phyloP scores from a whole-genome alignment of 2,329 filamentous ascomycete genomes.

The Fusarium pseudonygamai region DNA sequence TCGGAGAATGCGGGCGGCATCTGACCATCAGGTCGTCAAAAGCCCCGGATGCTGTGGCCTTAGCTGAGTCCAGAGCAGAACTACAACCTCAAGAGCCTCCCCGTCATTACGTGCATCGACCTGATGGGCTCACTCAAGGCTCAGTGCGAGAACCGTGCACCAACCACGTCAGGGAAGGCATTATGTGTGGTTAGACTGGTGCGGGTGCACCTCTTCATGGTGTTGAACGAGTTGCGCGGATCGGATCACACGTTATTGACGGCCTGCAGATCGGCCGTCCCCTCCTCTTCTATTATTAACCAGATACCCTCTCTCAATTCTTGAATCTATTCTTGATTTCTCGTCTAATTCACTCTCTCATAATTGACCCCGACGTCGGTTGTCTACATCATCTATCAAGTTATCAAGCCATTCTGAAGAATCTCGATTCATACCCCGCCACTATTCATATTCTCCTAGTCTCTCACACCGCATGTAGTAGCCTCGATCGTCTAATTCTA shows the following conservation, averaged over 20 bases:
- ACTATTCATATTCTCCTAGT: not conserved
- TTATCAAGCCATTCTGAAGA: conserved; percentile 4
- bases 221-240: conserved; percentile 43
- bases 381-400: conserved; percentile 9
- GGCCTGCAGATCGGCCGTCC: conserved; percentile 35
- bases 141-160: conserved; percentile 43
- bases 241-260: conserved; percentile 44
- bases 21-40: conserved; percentile 40
- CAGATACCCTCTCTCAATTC: conserved; percentile 20
- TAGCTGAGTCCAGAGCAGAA: conserved; percentile 33
- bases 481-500: conserved; percentile 24
- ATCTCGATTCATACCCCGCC: conserved; percentile 17
- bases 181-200: conserved; percentile 42
- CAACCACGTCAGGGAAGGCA: conserved; percentile 44
- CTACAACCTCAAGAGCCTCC: conserved; percentile 32
- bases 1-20: conserved; percentile 35
- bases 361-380: conserved; percentile 8
- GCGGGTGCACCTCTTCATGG: conserved; percentile 42
- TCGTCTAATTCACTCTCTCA: conserved; percentile 6
- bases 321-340: conserved; percentile 21
- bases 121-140: conserved; percentile 43
- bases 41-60: conserved; percentile 36
- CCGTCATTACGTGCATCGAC: conserved; percentile 41
- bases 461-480: conserved; percentile 31
- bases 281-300: conserved; percentile 38